These are phyloP conservation scores for Oidiodendron maius DNA, from an alignment of 495 filamentous ascomycete genomes.

Conservation along the genomic window DNA sequence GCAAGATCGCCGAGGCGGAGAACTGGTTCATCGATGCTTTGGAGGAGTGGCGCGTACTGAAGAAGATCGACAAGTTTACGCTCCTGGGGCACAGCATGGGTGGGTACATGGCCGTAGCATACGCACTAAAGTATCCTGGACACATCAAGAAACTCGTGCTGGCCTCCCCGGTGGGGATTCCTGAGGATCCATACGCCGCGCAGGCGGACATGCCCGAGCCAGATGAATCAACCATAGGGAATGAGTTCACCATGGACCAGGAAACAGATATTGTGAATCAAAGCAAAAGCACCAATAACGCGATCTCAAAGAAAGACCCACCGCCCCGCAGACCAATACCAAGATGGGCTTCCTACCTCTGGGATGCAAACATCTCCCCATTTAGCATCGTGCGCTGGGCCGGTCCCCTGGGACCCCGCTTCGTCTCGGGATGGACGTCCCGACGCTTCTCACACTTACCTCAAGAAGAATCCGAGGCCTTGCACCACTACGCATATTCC, in stretches of 20 bases:
- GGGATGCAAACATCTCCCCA: conserved; percentile 95
- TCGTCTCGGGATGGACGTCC: conserved; percentile 92
- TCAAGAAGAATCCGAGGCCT: conserved; percentile 68
- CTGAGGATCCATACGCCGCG: conserved; percentile 90
- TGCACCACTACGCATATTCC: conserved; percentile 89
- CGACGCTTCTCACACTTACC: conserved; percentile 88
- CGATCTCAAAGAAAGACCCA: conserved; percentile 20
- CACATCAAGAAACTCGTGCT: conserved; percentile 92
- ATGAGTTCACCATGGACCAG: conserved; percentile 74
- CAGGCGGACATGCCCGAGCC: conserved; percentile 75
- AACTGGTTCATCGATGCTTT: conserved; percentile 94
- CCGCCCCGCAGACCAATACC: conserved; percentile 59
- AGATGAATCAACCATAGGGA: conserved; percentile 57
- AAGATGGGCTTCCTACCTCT: conserved; percentile 84
- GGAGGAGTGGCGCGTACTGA: conserved; percentile 88
- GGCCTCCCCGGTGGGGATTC: conserved; percentile 88
- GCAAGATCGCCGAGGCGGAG: conserved; percentile 85
- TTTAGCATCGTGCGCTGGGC: conserved; percentile 85
- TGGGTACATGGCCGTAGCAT: conserved; percentile 89
- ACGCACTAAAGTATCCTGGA: conserved; percentile 93
- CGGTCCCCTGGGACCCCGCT: conserved; percentile 84
- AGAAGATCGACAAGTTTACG: conserved; percentile 88
- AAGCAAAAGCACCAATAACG: conserved; percentile 19
- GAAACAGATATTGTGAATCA: conserved; percentile 42
- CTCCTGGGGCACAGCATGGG: conserved; percentile 89